phyloP scores from a whole-genome alignment of 2,329 filamentous ascomycete species.

The Claviceps paspali region DNA sequence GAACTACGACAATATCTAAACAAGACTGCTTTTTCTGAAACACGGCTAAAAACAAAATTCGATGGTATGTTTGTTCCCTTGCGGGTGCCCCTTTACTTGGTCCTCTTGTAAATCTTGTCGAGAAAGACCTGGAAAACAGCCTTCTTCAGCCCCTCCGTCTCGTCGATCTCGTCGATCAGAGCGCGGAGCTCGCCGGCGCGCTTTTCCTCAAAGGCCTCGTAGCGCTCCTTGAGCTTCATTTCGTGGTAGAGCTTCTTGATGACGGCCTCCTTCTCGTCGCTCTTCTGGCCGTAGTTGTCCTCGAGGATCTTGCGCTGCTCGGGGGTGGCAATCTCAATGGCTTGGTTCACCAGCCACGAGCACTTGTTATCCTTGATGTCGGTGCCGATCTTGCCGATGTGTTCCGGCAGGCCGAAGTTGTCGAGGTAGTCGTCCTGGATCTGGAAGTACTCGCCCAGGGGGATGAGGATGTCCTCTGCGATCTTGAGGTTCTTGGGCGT shows the following conservation, averaged over 20 bases:
- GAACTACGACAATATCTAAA: no score
- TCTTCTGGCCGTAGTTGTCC: conserved; percentile 87
- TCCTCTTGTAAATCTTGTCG: conserved; percentile 94
- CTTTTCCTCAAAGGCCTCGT: conserved; percentile 82
- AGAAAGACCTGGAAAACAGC: conserved; percentile 80
- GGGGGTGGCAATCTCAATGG: conserved; percentile 60
- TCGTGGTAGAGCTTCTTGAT: conserved; percentile 86
- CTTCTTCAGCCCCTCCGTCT: conserved; percentile 80
- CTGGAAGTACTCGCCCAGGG: conserved; percentile 98
- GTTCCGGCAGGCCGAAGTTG: conserved; percentile 83
- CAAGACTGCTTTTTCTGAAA: no score
- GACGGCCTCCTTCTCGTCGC: conserved; percentile 63
- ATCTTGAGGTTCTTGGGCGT: conserved; percentile 80
- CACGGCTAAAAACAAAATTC: no score
- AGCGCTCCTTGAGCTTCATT: conserved; percentile 67
- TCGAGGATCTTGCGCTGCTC: conserved; percentile 82
- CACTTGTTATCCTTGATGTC: conserved; percentile 99
- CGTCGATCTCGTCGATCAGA: conserved; percentile 68
- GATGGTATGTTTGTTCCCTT: no score
- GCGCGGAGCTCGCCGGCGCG: conserved; percentile 60
- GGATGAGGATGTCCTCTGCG: conserved; percentile 83
- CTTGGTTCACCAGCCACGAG: conserved; percentile 95
- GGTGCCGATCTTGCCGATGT: conserved; percentile 96
- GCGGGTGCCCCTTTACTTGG: no score
- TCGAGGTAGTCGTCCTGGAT: conserved; percentile 98